Evolutionary conservation across 176 grass and related monocot genomes (phyloP).

Genomic region (Elaeis guineensis): DNA sequence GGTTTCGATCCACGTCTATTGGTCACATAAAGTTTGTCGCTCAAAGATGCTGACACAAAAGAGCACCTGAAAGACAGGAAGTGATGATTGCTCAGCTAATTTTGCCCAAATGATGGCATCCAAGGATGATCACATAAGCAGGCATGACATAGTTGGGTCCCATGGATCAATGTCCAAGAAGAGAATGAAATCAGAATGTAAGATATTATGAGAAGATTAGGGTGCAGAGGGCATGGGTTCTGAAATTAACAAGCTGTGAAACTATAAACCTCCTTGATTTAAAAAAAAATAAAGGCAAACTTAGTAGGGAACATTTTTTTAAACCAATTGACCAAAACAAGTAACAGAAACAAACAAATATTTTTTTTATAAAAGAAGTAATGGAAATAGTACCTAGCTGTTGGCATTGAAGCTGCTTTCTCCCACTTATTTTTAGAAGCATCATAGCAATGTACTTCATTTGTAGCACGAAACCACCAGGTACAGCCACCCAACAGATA

Average conservation of each 20-base stretch:
- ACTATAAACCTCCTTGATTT: no score
- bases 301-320: no score
- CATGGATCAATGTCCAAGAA: no score
- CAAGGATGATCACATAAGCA: no score
- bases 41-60: constrained; percentile 43
- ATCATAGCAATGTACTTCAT: constrained; percentile 65
- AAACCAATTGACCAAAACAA: neutral
- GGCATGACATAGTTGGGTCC: no score
- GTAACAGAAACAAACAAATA: constrained; percentile 5
- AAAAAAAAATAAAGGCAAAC: no score
- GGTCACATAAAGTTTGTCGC: constrained; percentile 5
- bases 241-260: no score
- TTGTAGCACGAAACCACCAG: constrained; percentile 28
- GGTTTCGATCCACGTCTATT: constrained; percentile 37
- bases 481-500: constrained; percentile 74
- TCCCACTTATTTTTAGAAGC: constrained; percentile 48
- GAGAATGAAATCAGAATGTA: no score
- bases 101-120: no score
- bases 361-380: neutral
- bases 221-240: no score
- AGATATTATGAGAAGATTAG: no score
- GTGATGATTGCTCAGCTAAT: no score
- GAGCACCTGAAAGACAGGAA: constrained; percentile 32
- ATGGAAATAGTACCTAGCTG: constrained; percentile 35
- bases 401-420: constrained; percentile 49